phyloP scores from a whole-genome alignment of 441 rosid genomes.

The Gossypium trilobum region DNA sequence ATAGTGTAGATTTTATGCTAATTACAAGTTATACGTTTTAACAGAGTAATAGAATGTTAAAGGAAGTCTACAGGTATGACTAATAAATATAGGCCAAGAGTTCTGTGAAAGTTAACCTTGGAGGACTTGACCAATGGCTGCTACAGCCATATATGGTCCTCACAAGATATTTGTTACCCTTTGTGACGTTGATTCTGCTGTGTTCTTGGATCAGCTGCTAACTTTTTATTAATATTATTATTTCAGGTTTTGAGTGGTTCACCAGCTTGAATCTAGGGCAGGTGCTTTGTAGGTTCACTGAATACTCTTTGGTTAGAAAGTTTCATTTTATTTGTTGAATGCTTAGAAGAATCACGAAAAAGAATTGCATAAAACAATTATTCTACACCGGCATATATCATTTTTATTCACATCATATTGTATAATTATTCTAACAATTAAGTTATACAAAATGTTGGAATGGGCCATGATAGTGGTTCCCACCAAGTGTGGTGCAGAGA shows the following conservation, averaged over 20 bases:
- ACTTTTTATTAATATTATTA: too few relatives aligned
- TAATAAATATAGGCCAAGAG: background rate
- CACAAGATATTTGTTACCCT: background rate
- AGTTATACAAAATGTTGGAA: too few relatives aligned
- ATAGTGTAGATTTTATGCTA: background rate
- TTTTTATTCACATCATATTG: too few relatives aligned
- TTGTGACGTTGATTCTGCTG: background rate
- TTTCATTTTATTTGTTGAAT: background rate
- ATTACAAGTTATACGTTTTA: background rate
- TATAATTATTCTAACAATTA: too few relatives aligned
- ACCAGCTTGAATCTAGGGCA: background rate
- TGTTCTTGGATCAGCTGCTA: background rate
- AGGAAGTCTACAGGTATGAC: background rate
- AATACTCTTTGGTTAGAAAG: background rate
- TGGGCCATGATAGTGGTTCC: too few relatives aligned
- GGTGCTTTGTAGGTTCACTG: background rate
- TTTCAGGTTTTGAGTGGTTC: background rate
- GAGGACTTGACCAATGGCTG: background rate
- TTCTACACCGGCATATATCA: too few relatives aligned
- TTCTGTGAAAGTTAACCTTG: background rate
- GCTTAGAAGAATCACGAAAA: background rate
- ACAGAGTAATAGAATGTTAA: background rate
- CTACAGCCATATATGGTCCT: constrained; percentile 12
- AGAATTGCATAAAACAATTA: too few relatives aligned
- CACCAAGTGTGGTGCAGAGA: too few relatives aligned